Evolutionary conservation across 148 eudicot genomes (phyloP).

Genomic region (Amaranthus cruentus): DNA sequence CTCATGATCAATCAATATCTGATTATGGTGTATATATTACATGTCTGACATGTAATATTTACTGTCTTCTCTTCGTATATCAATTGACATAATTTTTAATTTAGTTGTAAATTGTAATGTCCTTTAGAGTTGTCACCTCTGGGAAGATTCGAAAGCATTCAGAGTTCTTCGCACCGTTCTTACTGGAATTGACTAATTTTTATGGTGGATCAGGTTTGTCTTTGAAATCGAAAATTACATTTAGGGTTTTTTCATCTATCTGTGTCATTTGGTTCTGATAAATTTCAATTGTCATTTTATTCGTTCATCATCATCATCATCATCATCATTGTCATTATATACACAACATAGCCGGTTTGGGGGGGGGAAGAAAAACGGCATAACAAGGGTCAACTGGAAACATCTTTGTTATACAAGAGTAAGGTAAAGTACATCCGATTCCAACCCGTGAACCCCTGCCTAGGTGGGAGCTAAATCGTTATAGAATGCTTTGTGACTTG

Average conservation of each 20-base stretch:
- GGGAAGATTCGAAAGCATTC: constrained; percentile 78
- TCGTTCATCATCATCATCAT: background rate
- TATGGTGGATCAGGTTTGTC: constrained; percentile 86
- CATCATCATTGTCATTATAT: background rate
- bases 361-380: too few species aligned
- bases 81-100: constrained; percentile 31
- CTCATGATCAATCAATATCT: constrained; percentile 92
- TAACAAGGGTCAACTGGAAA: too few species aligned
- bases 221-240: constrained; percentile 2
- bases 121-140: constrained; percentile 93
- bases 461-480: background rate
- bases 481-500: background rate
- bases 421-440: too few species aligned
- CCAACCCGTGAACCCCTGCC: too few species aligned
- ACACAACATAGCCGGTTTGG: too few species aligned
- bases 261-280: background rate
- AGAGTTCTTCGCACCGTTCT: constrained; percentile 91
- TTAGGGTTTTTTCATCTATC: background rate
- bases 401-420: too few species aligned
- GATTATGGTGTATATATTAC: constrained; percentile 67
- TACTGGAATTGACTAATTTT: constrained; percentile 73
- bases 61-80: constrained; percentile 5
- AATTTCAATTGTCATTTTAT: background rate
- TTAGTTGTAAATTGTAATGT: constrained; percentile 97
- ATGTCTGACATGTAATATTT: background rate